Evolutionary conservation across 495 filamentous ascomycete genomes (phyloP), one percentile per base, ranked within the genome.

Genomic region (Pseudotulostoma volvatum): DNA sequence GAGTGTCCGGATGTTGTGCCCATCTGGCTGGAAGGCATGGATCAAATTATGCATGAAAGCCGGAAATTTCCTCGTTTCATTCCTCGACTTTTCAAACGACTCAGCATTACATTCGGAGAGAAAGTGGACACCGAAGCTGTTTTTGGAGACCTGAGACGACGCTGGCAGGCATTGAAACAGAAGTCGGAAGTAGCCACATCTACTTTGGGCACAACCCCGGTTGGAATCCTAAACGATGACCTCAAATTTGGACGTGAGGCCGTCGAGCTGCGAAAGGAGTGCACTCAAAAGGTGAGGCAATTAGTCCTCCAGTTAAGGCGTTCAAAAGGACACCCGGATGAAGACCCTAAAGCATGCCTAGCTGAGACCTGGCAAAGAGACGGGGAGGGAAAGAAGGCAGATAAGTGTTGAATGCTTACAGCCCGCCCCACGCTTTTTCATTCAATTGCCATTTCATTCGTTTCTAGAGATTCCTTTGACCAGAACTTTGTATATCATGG

Each of bases 1-100:
- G 79, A 80, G 19, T 72, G 74, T 32, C 90, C 90, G 1, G 79
- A 84, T 38, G 63, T 97, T 0, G 64, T 97, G n/a, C 86, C 90
- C 5, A 84, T 97, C 56, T 97, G 87, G 68, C 74, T 95, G 38
- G 80, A 92, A 44, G 90, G 90, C 17, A 75, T 81, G 16, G 78
- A 95, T 39, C 51, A 77, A 23, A 59, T 88, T 45, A 94, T 94
- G 86, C 73, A 79, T 46, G 85, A 95, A 54, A 64, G 72, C 21
- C 70, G 90, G 11, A 52, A 51, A 15, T 92, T 70, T 41, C 90
- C 88, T n/a, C 70, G 85, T 8, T 92, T 83, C 46, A 38, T 92
- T 3, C 90, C 90, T 3, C 69, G 90, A 4, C 56, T 73, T 0
- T 75, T 77, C 17, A 82, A 85, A 50, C 61, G 61, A 0, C 60